Evolutionary conservation across 805 yeast species (phyloP).

Genomic region (Yarrowia hollandica): DNA sequence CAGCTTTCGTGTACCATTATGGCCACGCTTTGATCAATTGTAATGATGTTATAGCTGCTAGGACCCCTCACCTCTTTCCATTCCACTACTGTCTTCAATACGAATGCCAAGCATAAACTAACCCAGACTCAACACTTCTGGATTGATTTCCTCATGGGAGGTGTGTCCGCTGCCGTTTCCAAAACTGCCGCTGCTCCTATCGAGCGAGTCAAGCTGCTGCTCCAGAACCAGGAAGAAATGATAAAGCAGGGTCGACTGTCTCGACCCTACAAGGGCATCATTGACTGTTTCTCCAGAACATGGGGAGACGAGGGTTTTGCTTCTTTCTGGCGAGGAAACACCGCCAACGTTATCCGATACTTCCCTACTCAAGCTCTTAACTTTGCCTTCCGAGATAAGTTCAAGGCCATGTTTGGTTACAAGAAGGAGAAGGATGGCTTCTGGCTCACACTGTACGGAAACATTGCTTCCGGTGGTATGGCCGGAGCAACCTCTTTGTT

Average conservation of each 20-base stretch:
- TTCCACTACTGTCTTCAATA: too few species aligned
- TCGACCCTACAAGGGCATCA: slow-evolving; percentile 82
- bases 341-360: slow-evolving; percentile 97
- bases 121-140: slow-evolving; percentile 34
- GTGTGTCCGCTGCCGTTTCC: slow-evolving; percentile 98
- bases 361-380: slow-evolving; percentile 99
- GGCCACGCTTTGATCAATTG: too few species aligned
- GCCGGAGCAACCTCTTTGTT: slow-evolving; percentile 95
- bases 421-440: slow-evolving; percentile 93
- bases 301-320: slow-evolving; percentile 88
- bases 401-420: slow-evolving; percentile 94
- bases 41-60: too few species aligned
- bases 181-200: slow-evolving; percentile 98
- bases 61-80: too few species aligned
- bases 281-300: slow-evolving; percentile 92
- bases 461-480: slow-evolving; percentile 98
- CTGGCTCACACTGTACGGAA: slow-evolving; percentile 87
- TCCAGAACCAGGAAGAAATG: slow-evolving; percentile 98
- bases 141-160: slow-evolving; percentile 66
- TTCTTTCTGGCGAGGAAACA: slow-evolving; percentile 99
- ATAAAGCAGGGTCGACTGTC: slow-evolving; percentile 94
- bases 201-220: slow-evolving; percentile 93
- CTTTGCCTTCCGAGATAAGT: slow-evolving; percentile 97
- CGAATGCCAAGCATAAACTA: not conserved
- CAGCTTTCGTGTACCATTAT: too few species aligned